These are phyloP conservation scores for Saccharata proteae DNA, from an alignment of 2,329 filamentous ascomycete genomes.

Conservation along the genomic window DNA sequence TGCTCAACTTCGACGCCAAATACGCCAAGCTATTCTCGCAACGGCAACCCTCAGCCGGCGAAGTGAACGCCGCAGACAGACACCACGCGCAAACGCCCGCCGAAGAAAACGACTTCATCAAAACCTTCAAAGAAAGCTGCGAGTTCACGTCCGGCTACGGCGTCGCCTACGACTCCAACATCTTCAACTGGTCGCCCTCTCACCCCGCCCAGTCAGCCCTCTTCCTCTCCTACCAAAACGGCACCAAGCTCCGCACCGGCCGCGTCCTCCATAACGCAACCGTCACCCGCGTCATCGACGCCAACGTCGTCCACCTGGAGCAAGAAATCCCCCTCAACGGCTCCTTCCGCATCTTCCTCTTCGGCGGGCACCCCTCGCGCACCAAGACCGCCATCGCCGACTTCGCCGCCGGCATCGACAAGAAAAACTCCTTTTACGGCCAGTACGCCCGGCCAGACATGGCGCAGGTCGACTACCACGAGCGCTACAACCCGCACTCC, in stretches of 20 bases:
- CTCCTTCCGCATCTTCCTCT: conserved; percentile 75
- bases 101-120: conserved; percentile 69
- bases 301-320: conserved; percentile 81
- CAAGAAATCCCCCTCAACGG: conserved; percentile 84
- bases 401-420: conserved; percentile 52
- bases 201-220: conserved; percentile 61
- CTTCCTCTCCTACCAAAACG: conserved; percentile 47
- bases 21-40: conserved; percentile 87
- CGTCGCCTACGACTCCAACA: conserved; percentile 71
- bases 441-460: conserved; percentile 1
- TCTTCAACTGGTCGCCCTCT: conserved; percentile 67
- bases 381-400: conserved; percentile 56
- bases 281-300: conserved; percentile 77
- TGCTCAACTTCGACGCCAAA: conserved; percentile 76
- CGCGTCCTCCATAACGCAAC: conserved; percentile 65
- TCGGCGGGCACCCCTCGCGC: conserved; percentile 54
- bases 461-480: conserved; percentile 53
- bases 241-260: conserved; percentile 55
- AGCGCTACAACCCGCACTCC: conserved; percentile 75
- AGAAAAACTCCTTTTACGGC: conserved; percentile 60
- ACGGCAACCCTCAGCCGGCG: conserved; percentile 57
- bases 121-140: conserved; percentile 81
- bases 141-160: conserved; percentile 91
- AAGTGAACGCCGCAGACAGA: conserved; percentile 52
- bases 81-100: conserved; percentile 13